Conservation (phyloP, 805 yeast genomes). For the Candida loeiensis region DNA sequence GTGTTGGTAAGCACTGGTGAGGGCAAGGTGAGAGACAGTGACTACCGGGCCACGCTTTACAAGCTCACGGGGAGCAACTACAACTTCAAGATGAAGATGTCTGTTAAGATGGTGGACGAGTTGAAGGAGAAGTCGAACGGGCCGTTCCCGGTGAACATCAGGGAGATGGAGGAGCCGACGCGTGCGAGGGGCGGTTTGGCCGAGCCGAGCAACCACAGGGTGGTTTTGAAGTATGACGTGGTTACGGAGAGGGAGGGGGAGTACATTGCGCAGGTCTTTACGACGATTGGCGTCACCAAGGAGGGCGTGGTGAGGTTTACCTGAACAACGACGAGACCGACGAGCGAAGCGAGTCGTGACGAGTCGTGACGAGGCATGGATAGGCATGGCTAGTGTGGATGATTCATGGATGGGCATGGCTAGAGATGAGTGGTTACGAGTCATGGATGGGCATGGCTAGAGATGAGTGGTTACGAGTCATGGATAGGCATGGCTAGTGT, state of each 20-base stretch:
- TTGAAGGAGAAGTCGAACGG: slow-evolving; percentile 61
- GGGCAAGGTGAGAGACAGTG: slow-evolving; percentile 61
- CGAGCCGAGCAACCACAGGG: slow-evolving; percentile 67
- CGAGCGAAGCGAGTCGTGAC: too few relatives aligned
- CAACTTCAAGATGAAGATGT: slow-evolving; percentile 66
- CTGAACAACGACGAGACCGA: too few relatives aligned
- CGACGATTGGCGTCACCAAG: slow-evolving; percentile 73
- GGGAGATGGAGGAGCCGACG: slow-evolving; percentile 63
- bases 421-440: too few relatives aligned
- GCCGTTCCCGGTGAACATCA: slow-evolving; percentile 63
- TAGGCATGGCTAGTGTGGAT: too few relatives aligned
- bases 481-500: too few relatives aligned
- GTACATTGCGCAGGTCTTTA: slow-evolving; percentile 65
- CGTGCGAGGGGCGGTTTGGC: slow-evolving; percentile 71
- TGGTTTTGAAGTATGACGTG: slow-evolving; percentile 65
- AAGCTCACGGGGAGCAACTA: slow-evolving; percentile 68
- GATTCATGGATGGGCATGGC: too few relatives aligned
- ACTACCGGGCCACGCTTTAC: slow-evolving; percentile 64
- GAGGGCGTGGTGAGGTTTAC: slow-evolving; percentile 67
- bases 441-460: too few relatives aligned
- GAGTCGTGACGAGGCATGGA: too few relatives aligned
- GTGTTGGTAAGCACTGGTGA: slow-evolving; percentile 64
- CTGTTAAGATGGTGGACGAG: slow-evolving; percentile 63
- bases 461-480: too few relatives aligned
- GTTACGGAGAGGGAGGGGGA: slow-evolving; percentile 65